Conservation (phyloP, 2,329 filamentous ascomycete genomes). For the Diaporthe citriasiana region DNA sequence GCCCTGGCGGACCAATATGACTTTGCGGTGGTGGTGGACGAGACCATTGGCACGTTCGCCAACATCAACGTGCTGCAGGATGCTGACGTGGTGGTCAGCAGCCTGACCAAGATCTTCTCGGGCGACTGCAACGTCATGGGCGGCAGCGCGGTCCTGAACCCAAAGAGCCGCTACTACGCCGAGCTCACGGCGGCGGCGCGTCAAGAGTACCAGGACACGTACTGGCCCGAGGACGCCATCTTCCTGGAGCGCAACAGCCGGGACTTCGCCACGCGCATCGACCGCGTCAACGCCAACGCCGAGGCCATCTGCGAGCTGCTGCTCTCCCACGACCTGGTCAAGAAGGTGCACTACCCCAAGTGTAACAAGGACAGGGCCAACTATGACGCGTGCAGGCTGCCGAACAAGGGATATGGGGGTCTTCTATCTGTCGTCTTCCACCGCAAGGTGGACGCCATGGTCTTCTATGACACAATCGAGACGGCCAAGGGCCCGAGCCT, state of each 20-base stretch:
- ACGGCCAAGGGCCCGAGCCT: conserved; percentile 95
- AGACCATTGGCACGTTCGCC: conserved; percentile 96
- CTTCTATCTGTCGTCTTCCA: conserved; percentile 88
- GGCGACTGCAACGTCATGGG: conserved; percentile 99
- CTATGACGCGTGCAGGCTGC: conserved; percentile 84
- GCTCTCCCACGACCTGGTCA: conserved; percentile 72
- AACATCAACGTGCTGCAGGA: conserved; percentile 94
- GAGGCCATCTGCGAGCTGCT: conserved; percentile 85
- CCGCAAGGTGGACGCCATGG: conserved; percentile 76
- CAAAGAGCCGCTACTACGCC: conserved; percentile 77
- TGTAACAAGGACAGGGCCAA: conserved; percentile 75
- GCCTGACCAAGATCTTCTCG: conserved; percentile 96
- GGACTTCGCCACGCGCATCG: conserved; percentile 87
- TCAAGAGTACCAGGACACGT: conserved; percentile 84
- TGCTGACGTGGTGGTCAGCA: conserved; percentile 93
- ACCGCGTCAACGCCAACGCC: conserved; percentile 87
- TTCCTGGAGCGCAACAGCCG: conserved; percentile 97
- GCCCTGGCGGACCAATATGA: conserved; percentile 84
- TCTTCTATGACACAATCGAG: conserved; percentile 88
- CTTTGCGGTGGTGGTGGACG: conserved; percentile 93
- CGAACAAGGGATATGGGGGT: conserved; percentile 88
- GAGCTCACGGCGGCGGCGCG: conserved; percentile 76
- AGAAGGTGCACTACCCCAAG: conserved; percentile 89
- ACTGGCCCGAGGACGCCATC: conserved; percentile 94
- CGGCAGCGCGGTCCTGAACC: conserved; percentile 78